A percentile compares a stretch with the other conserved stretches of the same genome.
These are phyloP conservation scores for Teratosphaeria epicoccoides DNA, from an alignment of 2,329 filamentous ascomycete species.

Conservation along the genomic window DNA sequence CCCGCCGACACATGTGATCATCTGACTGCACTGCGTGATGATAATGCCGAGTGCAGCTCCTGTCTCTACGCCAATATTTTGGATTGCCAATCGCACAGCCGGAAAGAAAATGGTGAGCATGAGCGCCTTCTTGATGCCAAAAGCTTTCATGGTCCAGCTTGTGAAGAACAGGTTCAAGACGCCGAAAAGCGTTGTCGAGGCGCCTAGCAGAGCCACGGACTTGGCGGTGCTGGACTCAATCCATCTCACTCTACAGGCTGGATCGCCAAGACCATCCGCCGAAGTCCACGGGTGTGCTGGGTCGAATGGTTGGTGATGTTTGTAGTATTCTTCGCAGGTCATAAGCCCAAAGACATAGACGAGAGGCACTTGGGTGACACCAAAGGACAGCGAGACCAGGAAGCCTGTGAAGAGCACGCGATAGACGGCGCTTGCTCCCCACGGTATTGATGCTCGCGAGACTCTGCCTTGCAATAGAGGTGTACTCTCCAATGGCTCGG, in stretches of 20 bases:
- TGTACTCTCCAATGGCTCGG: conserved; percentile 8
- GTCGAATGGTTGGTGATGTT: conserved; percentile 37
- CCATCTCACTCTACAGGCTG: conserved; percentile 47
- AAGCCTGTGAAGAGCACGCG: conserved; percentile 49
- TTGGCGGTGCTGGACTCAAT: conserved; percentile 55
- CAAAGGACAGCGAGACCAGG: conserved; percentile 45
- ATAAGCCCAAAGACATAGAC: conserved; percentile 61
- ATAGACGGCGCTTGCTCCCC: conserved; percentile 25
- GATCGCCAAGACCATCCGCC: conserved; percentile 23
- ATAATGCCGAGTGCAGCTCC: conserved; percentile 54
- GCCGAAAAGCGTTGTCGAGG: conserved; percentile 58
- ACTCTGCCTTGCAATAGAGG: conserved; percentile 6
- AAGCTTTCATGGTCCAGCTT: conserved; percentile 54
- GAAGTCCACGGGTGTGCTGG: neutral
- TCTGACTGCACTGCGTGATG: conserved; percentile 56
- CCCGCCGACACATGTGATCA: conserved; percentile 58
- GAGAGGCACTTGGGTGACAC: conserved; percentile 41
- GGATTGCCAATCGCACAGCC: conserved; percentile 51
- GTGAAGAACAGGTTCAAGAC: conserved; percentile 58
- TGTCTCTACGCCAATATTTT: conserved; percentile 53
- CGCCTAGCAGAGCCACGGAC: conserved; percentile 54
- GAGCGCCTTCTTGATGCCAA: conserved; percentile 54
- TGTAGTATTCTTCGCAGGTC: conserved; percentile 61
- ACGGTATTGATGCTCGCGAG: conserved; percentile 6
- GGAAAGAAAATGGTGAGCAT: conserved; percentile 54